phyloP scores from a whole-genome alignment of 2,329 filamentous ascomycete genomes.

The Neocucurbitaria cava region DNA sequence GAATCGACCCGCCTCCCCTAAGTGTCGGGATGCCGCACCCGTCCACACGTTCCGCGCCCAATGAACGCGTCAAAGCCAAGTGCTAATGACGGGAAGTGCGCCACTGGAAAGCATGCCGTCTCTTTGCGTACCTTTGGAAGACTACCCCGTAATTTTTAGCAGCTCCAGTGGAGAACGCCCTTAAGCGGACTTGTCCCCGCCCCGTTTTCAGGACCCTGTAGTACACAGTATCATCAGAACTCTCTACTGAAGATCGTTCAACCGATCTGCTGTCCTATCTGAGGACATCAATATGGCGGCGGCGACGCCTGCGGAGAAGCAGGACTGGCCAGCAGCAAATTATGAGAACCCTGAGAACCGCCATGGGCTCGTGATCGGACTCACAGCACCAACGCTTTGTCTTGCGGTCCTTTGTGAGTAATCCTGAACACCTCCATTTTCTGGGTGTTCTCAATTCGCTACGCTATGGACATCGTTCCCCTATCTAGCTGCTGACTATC shows the following conservation, averaged over 20 bases:
- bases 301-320: constrained; percentile 22
- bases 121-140: neutral
- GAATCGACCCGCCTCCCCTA: neutral
- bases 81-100: constrained; percentile 1
- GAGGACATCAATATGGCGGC: constrained; percentile 29
- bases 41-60: constrained; percentile 2
- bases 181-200: neutral
- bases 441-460: neutral
- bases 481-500: neutral
- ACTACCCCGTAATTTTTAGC: neutral
- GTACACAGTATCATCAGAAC: neutral
- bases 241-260: neutral
- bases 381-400: constrained; percentile 21
- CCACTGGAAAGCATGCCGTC: constrained; percentile 5
- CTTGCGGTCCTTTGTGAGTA: constrained; percentile 27
- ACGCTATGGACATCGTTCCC: too few species aligned
- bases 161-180: neutral
- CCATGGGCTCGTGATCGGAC: constrained; percentile 21
- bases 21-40: neutral
- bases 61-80: neutral
- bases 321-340: constrained; percentile 36
- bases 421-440: neutral
- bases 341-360: constrained; percentile 31
- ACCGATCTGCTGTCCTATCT: neutral
- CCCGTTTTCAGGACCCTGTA: neutral